phyloP scores from a whole-genome alignment of 1,139 yeast species.

The Candida buenavistaensis region DNA sequence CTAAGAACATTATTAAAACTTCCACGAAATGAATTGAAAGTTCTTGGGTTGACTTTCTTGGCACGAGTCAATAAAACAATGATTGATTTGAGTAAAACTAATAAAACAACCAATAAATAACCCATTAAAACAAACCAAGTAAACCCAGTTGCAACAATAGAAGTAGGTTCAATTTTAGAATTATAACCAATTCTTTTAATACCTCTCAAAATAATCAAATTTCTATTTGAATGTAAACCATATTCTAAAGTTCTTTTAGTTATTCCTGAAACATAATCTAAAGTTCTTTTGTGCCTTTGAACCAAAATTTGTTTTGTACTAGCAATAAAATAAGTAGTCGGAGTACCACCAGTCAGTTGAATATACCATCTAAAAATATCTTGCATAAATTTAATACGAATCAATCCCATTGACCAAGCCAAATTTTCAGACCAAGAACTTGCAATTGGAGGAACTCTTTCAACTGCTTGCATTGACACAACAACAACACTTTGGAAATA shows the following conservation, averaged over 20 bases:
- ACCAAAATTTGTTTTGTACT: slow-evolving; percentile 62
- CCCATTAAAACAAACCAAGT: slow-evolving; percentile 73
- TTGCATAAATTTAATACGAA: slow-evolving; percentile 69
- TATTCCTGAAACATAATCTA: slow-evolving; percentile 19
- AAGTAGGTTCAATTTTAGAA: slow-evolving; percentile 68
- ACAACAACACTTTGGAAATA: slow-evolving; percentile 79
- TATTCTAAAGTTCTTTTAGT: slow-evolving; percentile 31
- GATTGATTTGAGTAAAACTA: slow-evolving; percentile 53
- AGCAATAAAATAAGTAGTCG: slow-evolving; percentile 58
- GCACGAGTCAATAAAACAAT: slow-evolving; percentile 45
- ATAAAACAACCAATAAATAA: slow-evolving; percentile 45
- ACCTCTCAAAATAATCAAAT: slow-evolving; percentile 68
- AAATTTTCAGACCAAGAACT: slow-evolving; percentile 79
- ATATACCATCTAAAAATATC: slow-evolving; percentile 78
- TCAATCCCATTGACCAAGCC: slow-evolving; percentile 86
- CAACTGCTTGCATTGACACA: slow-evolving; percentile 71
- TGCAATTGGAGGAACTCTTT: slow-evolving; percentile 75
- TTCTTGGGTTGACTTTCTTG: slow-evolving; percentile 48
- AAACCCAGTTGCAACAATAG: slow-evolving; percentile 73
- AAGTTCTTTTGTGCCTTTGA: slow-evolving; percentile 50
- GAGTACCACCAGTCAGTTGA: slow-evolving; percentile 76
- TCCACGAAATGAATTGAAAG: slow-evolving; percentile 49
- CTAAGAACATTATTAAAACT: slow-evolving; percentile 58
- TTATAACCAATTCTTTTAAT: slow-evolving; percentile 70
- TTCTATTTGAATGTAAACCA: slow-evolving; percentile 36